These are phyloP conservation scores for Sordariomycetes sp. DNA, from an alignment of 2,329 filamentous ascomycete species.

Conservation along the genomic window DNA sequence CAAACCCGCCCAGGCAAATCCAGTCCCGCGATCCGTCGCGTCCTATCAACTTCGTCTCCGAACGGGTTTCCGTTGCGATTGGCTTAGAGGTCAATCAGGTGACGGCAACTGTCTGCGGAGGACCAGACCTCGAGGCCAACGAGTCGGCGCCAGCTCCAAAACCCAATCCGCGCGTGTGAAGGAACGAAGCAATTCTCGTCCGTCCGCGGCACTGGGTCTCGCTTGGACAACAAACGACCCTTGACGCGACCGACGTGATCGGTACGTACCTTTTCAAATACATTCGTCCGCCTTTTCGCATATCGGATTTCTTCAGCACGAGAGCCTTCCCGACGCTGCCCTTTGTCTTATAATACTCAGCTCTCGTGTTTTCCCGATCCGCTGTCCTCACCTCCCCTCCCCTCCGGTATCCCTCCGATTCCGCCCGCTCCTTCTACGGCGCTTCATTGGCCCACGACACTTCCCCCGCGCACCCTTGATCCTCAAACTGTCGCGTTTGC, in stretches of 20 bases:
- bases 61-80: background rate
- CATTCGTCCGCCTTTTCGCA: background rate
- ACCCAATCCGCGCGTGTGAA: background rate
- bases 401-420: background rate
- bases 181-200: background rate
- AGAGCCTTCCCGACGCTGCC: background rate
- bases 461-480: background rate
- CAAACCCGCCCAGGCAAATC: slow-evolving; percentile 3
- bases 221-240: background rate
- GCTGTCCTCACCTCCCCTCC: background rate
- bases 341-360: background rate
- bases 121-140: background rate
- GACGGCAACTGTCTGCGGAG: slow-evolving; percentile 6
- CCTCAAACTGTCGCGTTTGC: background rate
- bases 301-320: background rate
- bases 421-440: background rate
- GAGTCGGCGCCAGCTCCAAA: background rate
- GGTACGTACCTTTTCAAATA: slow-evolving; percentile 1
- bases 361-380: background rate
- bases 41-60: slow-evolving; percentile 1
- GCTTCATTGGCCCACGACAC: background rate
- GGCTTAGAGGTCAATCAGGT: background rate
- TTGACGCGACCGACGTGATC: slow-evolving; percentile 4
- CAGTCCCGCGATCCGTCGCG: background rate
- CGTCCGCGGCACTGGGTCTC: background rate